Evolutionary conservation across 768 basidiomycete genomes (phyloP).

Genomic region (Myochromella boudieri): DNA sequence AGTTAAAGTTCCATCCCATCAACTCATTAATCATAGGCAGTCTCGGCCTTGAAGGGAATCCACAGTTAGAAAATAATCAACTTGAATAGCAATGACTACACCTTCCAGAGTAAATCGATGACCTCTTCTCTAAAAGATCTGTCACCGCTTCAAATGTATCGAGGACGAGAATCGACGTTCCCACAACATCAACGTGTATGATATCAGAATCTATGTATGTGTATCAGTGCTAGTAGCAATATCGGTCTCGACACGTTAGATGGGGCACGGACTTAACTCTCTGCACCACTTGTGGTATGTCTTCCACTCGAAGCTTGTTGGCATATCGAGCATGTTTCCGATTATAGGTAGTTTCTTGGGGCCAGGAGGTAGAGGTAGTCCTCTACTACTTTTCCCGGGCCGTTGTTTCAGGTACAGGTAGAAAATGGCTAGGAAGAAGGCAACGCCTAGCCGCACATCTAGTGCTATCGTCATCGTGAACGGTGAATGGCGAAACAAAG

Average conservation of each 20-base stretch:
- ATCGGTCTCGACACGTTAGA: too few relatives aligned
- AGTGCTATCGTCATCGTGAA: too few relatives aligned
- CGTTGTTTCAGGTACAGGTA: conserved; percentile 18
- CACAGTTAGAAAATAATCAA: neutral
- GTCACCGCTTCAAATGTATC: conserved; percentile 20
- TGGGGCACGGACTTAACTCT: conserved; percentile 29
- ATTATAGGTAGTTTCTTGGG: conserved; percentile 39
- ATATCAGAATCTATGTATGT: conserved; percentile 20
- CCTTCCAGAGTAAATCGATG: conserved; percentile 22
- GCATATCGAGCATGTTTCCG: conserved; percentile 40
- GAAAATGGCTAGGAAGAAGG: conserved; percentile 17
- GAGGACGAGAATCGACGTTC: conserved; percentile 21
- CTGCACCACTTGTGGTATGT: conserved; percentile 41
- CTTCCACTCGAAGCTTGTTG: conserved; percentile 32
- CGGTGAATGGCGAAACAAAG: too few relatives aligned
- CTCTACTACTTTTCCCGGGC: neutral
- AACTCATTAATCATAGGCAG: conserved; percentile 23
- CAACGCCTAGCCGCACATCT: neutral
- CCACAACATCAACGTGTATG: conserved; percentile 21
- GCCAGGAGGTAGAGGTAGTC: conserved; percentile 38
- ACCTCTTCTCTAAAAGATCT: conserved; percentile 25
- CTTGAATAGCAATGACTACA: conserved; percentile 1
- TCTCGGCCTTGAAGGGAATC: conserved; percentile 31
- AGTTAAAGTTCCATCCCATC: conserved; percentile 21
- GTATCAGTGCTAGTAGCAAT: neutral